phyloP scores from a whole-genome alignment of 202 grass and related monocot species.

The Brachypodium distachyon region DNA sequence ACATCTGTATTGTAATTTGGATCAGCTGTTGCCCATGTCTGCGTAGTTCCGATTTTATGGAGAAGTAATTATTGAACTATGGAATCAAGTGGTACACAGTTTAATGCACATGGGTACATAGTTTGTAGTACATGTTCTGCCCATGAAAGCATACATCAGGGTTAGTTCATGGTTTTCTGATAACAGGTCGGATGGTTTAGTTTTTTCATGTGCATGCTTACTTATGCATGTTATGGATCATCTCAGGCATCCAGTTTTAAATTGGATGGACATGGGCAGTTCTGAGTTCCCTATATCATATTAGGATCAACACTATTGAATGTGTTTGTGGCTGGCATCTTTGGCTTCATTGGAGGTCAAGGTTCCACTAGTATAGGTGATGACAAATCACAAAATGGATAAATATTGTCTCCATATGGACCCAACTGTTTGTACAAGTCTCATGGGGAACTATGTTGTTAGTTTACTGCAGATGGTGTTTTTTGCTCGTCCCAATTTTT shows the following conservation, averaged over 20 bases:
- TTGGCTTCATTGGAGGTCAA: slow-evolving; percentile 4
- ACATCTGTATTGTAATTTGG: background rate
- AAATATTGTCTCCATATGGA: background rate
- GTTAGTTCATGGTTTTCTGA: background rate
- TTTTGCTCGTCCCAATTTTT: too few species aligned
- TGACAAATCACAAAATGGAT: background rate
- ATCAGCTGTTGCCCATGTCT: slow-evolving; percentile 9
- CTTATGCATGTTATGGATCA: background rate
- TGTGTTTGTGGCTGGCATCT: background rate
- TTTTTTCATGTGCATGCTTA: background rate
- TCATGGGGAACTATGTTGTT: background rate
- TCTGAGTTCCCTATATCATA: background rate
- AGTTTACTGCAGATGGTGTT: background rate
- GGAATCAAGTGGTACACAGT: background rate
- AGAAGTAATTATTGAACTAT: background rate
- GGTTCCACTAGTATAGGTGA: background rate
- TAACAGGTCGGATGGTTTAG: background rate
- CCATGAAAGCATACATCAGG: background rate
- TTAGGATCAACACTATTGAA: background rate
- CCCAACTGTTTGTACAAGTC: background rate
- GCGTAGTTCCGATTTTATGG: background rate
- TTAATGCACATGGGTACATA: background rate
- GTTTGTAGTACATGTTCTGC: background rate
- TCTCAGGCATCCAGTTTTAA: background rate
- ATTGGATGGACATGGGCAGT: background rate